phyloP scores from a whole-genome alignment of 495 filamentous ascomycete genomes.

The Chlorociboria aeruginascens region DNA sequence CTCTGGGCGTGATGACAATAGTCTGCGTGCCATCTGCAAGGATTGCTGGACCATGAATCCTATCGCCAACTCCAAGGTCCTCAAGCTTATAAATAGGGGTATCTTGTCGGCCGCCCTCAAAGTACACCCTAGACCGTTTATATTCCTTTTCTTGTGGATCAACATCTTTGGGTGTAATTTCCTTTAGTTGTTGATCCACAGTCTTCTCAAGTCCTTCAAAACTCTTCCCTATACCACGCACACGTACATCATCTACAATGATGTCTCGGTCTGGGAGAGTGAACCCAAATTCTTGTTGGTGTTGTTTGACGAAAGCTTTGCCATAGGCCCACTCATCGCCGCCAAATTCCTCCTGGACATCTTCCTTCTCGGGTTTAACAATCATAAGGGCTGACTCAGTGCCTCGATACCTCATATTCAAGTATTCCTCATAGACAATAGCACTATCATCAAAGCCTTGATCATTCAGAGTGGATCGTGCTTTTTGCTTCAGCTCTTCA shows the following conservation, averaged over 20 bases:
- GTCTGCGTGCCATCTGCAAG: constrained; percentile 94
- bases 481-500: constrained; percentile 55
- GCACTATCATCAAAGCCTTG: constrained; percentile 65
- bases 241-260: constrained; percentile 85
- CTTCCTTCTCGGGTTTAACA: constrained; percentile 46
- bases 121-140: constrained; percentile 49
- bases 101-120: constrained; percentile 61
- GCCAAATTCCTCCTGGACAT: constrained; percentile 42
- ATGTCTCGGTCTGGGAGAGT: constrained; percentile 81
- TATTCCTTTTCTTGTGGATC: constrained; percentile 37
- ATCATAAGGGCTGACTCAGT: constrained; percentile 86
- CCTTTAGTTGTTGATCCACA: constrained; percentile 65
- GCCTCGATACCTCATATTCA: constrained; percentile 82
- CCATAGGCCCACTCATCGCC: constrained; percentile 69
- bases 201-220: constrained; percentile 68
- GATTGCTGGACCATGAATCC: constrained; percentile 75
- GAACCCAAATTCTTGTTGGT: constrained; percentile 92
- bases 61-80: constrained; percentile 63
- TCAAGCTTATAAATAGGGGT: constrained; percentile 81
- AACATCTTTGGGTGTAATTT: constrained; percentile 40
- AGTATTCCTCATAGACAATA: constrained; percentile 75
- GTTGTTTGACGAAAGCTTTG: constrained; percentile 71
- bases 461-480: constrained; percentile 46
- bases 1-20: constrained; percentile 76
- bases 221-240: constrained; percentile 79